Base-by-base conservation (phyloP, 768 basidiomycete species). In the Hypholoma sublateritium region DNA sequence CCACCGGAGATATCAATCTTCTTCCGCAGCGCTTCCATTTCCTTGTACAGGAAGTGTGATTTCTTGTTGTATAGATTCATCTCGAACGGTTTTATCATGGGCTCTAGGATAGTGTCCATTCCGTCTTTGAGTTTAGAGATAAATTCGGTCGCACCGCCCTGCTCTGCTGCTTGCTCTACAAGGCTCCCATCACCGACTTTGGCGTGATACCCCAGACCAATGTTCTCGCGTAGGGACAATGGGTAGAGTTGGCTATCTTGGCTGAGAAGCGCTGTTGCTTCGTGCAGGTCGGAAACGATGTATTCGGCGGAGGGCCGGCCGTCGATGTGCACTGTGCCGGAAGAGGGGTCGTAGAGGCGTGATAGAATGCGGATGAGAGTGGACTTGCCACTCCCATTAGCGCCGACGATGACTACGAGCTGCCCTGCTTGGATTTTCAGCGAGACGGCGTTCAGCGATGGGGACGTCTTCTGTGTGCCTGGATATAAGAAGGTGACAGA, bases 381-480 rank as follows among this genome's bases (percentile, higher is more conserved):
- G 3, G 80, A 78, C 59, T 84, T 84, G 1, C 82, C 83, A 51
- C 77, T 77, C 5, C 84, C 83, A 59, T 85, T 86, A 2, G 69
- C 69, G 24, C 84, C 83, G 6, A 86, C 84, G n/a, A 86, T 70
- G 34, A 85, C 78, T 16, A 81, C 77, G 12, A 84, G 71, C 24
- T 78, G 72, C 2, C 81, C 81, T 0, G 79, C 66, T 16, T 74
- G 67, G 49, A 85, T 77, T 3, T 59, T 67, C 17, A 84, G 69
- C 0, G 78, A 77, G 5, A 85, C 65, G 19, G 73, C 63, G 8
- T 67, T 63, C 16, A 83, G 56, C 3, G 74, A 77, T 21, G 70
- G 70, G 2, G 59, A 60, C 1, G 57, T 71, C 24, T 67, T 70
- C 45, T 74, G 70, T 50, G 69, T 70, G 19, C 73, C 77, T 0